Evolutionary conservation across 2,329 filamentous ascomycete species (phyloP), one percentile per base, ranked within the genome.

Genomic region (Fusarium sp.): DNA sequence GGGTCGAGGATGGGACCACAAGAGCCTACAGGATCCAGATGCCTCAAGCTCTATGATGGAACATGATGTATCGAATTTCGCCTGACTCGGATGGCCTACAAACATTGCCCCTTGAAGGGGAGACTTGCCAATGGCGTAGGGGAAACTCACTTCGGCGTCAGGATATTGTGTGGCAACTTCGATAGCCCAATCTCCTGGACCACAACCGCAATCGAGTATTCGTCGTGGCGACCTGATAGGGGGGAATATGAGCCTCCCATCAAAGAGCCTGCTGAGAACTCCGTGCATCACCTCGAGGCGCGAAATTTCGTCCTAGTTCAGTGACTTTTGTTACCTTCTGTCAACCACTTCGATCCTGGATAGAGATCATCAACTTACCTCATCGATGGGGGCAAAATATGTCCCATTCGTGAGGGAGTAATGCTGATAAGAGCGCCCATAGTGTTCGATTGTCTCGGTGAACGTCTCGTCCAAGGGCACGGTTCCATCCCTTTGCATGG

Each of bases 191-290:
- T 89, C 85, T 45, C 87, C 92, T n/a, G 90, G 87, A 45, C 93
- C 93, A 81, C 90, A 93, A 0, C 93, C 93, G 75, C 92, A 94
- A 66, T 95, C 93, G 35, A 95, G 85, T 47, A 94, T 87, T 77
- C 87, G 88, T 74, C 84, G 83, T 31, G 89, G 87, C 35, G 85
- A 83, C 49, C 80, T 82, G 55, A 94, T 83, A 11, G 91, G 91
- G n/a, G 92, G 91, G 69, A 94, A 93, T 76, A 94, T 88, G 33
- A 93, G 84, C 73, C 90, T 87, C 66, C 88, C 84, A 72, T 94
- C 91, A 79, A 94, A 94, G 59, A 92, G 84, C 73, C 83, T 86
- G 69, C 84, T 87, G 72, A 94, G 87, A 26, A 93, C 86, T 48
- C 84, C 83, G 79, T 94, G 91, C 81, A 92, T 87, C 63, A 88